Base-by-base conservation (phyloP, 306 rosid species). In the Vicia sativa region DNA sequence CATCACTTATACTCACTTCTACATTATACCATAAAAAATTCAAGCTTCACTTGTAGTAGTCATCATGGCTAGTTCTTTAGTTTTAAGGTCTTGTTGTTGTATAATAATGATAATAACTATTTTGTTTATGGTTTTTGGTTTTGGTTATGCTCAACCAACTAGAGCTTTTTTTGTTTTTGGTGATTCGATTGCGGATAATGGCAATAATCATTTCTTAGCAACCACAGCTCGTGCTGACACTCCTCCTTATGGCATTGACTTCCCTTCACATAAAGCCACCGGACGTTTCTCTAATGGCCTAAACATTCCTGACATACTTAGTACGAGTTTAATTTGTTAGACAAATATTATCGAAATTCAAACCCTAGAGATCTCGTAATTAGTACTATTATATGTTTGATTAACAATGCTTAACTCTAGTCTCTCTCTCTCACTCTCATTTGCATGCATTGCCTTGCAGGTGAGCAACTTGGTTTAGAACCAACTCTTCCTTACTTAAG, bases 271-370 rank as follows among this genome's bases (percentile, higher is more conserved):
- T 13, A 78, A 55, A 11, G 85, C 98, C 21, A 89, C 93, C 0
- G 98, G 96, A 14, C 96, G 98, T 44, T 92, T 92, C 77, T 92
- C 98, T 11, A 92, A 92, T 73, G 98, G 98, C 89, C 74, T 76
- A 1, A 92, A 84, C 77, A 92, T 92, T 44, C 96, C 98, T 19
- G 98, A 92, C 58, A n/a, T 81, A 15, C 82, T 88, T 66, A 71
- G 98, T 89, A 80, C 12, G 41, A 38, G 2, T 21, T 62, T 39
- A 63, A 29, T 16, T 28, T 15, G 21, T 34, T 34, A 7, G 9
- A 34, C 38, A 34, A 34, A 7, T 34, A 7, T 34, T 34, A 34
- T 8, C 5, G 9, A 4, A 26, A 26, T 26, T 26, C 29, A 4
- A 26, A 26, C 29, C 4, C 4, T 26, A 2, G 3, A 26, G 37